phyloP scores from a whole-genome alignment of 2,329 filamentous ascomycete genomes.

The Arthrinium phaeospermum region DNA sequence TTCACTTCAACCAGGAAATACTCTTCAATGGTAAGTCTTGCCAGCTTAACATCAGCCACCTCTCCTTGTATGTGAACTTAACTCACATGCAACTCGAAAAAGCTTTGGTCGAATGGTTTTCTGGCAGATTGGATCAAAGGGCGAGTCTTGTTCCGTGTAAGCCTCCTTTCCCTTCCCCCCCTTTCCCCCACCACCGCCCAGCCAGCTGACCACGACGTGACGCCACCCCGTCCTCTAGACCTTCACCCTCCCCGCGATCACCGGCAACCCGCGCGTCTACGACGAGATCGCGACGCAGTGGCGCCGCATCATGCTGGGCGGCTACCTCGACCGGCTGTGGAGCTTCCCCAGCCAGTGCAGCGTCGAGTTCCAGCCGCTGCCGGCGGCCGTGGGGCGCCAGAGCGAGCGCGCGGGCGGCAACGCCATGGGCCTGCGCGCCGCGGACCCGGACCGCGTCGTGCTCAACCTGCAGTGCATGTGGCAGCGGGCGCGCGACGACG shows the following conservation, averaged over 20 bases:
- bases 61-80: background rate
- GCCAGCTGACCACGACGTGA: background rate
- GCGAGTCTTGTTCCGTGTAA: background rate
- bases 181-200: background rate
- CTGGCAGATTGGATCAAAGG: background rate
- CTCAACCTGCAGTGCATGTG: constrained; percentile 36
- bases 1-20: constrained; percentile 26
- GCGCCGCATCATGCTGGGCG: constrained; percentile 29
- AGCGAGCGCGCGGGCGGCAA: constrained; percentile 33
- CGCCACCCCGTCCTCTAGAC: constrained; percentile 24
- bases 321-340: constrained; percentile 32
- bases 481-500: constrained; percentile 14
- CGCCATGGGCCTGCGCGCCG: constrained; percentile 31
- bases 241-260: constrained; percentile 33
- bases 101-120: constrained; percentile 28
- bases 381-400: constrained; percentile 32
- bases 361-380: constrained; percentile 42
- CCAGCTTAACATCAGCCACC: background rate
- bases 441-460: constrained; percentile 32
- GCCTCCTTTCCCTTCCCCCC: background rate
- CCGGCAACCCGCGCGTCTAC: constrained; percentile 38
- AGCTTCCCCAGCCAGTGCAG: constrained; percentile 32
- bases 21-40: constrained; percentile 24
- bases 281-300: constrained; percentile 40
- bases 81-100: background rate